Evolutionary conservation across 1,284 basidiomycete species (phyloP).

Genomic region (Cryptococcus sp.): DNA sequence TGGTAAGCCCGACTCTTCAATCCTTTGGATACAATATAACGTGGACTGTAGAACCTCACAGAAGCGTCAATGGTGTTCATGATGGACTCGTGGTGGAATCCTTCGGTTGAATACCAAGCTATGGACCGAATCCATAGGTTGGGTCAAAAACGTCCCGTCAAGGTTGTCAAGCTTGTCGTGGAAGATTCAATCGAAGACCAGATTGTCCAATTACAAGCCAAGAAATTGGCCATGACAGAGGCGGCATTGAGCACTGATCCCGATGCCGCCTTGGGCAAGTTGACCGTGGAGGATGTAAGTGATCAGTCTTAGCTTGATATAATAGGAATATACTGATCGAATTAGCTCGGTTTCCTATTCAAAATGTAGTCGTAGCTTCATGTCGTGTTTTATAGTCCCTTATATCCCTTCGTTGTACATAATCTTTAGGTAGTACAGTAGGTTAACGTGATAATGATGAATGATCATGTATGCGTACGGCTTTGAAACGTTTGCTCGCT

Average conservation of each 20-base stretch:
- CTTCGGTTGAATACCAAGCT: conserved; percentile 59
- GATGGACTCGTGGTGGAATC: conserved; percentile 66
- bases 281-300: conserved; percentile 83
- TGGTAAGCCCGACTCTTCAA: conserved; percentile 14
- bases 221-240: conserved; percentile 48
- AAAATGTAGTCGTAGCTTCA: conserved; percentile 50
- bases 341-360: conserved; percentile 68
- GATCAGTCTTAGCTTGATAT: not conserved
- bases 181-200: conserved; percentile 96
- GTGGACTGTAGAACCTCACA: conserved; percentile 64
- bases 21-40: conserved; percentile 1
- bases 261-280: conserved; percentile 68
- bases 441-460: too few species aligned
- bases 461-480: too few species aligned
- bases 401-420: too few species aligned
- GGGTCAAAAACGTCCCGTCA: conserved; percentile 85
- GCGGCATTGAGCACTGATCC: conserved; percentile 32
- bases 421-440: too few species aligned
- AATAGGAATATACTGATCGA: not conserved
- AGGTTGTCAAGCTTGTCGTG: conserved; percentile 88
- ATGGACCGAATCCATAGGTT: conserved; percentile 84
- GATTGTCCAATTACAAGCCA: conserved; percentile 70
- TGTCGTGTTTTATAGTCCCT: too few species aligned
- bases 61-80: conserved; percentile 87
- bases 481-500: too few species aligned